Percentiles rank a stretch among this genome's conserved stretches.
phyloP scores from a whole-genome alignment of 169 alveolate genomes.

The Cryptosporidium muris region DNA sequence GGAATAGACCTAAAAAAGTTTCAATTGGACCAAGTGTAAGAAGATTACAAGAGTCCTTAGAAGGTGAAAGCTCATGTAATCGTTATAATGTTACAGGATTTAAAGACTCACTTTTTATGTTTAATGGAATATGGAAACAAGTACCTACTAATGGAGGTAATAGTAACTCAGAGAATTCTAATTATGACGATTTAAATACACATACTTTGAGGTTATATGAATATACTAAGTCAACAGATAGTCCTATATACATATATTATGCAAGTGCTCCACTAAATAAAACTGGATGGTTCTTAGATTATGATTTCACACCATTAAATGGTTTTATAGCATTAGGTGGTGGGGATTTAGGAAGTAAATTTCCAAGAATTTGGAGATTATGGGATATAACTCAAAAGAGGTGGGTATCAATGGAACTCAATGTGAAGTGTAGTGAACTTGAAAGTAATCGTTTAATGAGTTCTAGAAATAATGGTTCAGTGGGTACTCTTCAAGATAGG shows the following conservation, averaged over 20 bases:
- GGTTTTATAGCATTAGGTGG: slow-evolving; percentile 65
- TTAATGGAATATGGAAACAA: slow-evolving; percentile 45
- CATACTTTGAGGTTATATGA: slow-evolving; percentile 6
- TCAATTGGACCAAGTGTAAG: not conserved
- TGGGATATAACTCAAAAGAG: slow-evolving; percentile 44
- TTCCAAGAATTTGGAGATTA: slow-evolving; percentile 36
- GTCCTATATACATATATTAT: slow-evolving; percentile 42
- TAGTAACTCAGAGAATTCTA: not conserved
- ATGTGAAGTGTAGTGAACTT: not conserved
- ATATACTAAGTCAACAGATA: slow-evolving; percentile 28
- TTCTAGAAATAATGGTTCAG: no score
- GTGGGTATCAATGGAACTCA: slow-evolving; percentile 26
- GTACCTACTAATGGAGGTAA: not conserved
- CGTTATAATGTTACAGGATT: slow-evolving; percentile 42
- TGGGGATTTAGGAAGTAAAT: not conserved
- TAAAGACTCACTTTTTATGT: slow-evolving; percentile 7
- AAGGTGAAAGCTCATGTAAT: not conserved
- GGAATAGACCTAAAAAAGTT: not conserved
- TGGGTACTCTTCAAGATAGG: no score
- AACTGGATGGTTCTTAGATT: slow-evolving; percentile 69
- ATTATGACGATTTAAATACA: not conserved
- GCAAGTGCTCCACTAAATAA: slow-evolving; percentile 48
- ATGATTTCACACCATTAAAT: slow-evolving; percentile 49
- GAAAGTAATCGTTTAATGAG: not conserved
- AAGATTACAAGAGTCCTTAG: not conserved